These are phyloP conservation scores for Metschnikowia santaceciliae DNA, from an alignment of 805 yeast species.

Conservation along the genomic window DNA sequence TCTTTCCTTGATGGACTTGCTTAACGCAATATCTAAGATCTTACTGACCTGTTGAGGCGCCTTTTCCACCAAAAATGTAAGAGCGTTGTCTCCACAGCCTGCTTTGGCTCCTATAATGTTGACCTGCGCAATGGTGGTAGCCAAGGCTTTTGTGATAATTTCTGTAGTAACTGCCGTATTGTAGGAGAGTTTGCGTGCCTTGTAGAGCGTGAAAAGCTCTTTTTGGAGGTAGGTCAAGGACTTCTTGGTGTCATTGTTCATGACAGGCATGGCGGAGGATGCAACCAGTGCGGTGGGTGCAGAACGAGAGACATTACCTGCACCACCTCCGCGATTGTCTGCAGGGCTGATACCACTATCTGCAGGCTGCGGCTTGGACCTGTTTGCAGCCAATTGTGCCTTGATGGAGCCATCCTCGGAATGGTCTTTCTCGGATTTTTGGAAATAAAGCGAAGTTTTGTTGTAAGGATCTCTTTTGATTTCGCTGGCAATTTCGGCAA, in stretches of 20 bases:
- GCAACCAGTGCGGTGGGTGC: not conserved
- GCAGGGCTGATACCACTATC: constrained; percentile 3
- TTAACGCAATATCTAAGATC: constrained; percentile 74
- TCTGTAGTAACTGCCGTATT: constrained; percentile 81
- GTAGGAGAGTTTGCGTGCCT: constrained; percentile 63
- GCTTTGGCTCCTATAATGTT: constrained; percentile 83
- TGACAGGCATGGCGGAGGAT: constrained; percentile 17
- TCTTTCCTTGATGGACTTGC: constrained; percentile 61
- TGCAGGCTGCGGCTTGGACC: constrained; percentile 23
- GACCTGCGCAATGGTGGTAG: constrained; percentile 88
- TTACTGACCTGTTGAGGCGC: constrained; percentile 79
- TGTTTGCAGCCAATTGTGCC: constrained; percentile 46
- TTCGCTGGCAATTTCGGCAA: constrained; percentile 42
- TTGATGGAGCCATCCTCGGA: constrained; percentile 27
- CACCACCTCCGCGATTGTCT: constrained; percentile 8
- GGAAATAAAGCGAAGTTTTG: constrained; percentile 32
- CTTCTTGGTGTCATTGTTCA: constrained; percentile 61
- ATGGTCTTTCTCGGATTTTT: constrained; percentile 7
- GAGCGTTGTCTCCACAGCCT: constrained; percentile 74
- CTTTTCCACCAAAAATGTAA: constrained; percentile 71
- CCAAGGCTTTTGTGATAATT: constrained; percentile 83
- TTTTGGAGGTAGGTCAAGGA: constrained; percentile 82
- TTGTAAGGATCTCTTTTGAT: constrained; percentile 26
- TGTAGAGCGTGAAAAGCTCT: constrained; percentile 75
- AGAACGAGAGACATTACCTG: constrained; percentile 6